Base-by-base conservation (phyloP, 768 basidiomycete genomes). In the Coprinellus micaceus region DNA sequence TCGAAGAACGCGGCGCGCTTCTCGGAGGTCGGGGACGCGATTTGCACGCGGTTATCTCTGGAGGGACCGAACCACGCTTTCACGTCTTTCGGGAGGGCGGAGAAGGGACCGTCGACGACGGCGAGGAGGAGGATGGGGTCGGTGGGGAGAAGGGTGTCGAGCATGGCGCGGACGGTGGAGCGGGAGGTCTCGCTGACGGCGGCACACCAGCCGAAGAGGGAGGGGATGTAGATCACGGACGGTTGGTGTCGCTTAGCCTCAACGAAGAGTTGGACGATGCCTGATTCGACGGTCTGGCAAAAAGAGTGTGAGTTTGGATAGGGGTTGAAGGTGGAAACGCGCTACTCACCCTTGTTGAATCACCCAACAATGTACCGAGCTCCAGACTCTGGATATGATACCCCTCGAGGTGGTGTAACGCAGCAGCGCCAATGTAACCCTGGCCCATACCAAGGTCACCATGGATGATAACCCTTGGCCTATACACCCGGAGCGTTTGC, bases 191-290 rank as follows among this genome's bases (percentile, higher is more conserved):
- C 94, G 0, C 88, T 82, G 22, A 98, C 82, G 2, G 93, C 85
- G 0, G 85, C 77, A 60, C 89, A 89, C 94, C 95, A 98, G 0
- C 86, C 82, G 1, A 83, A 64, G 5, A 99, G 81, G 1, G 92
- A 90, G 0, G 96, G 96, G 28, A 99, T 91, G 69, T 95, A 98
- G 47, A 99, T 82, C 36, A 98, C 88, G 0, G 94, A 94, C 0
- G 97, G 97, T 63, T 96, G 94, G 67, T 97, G 92, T 25, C 96
- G 86, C 67, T 98, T 98, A 0, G 96, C 97, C 69, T 99, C 97
- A 21, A 95, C 81, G 65, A 99, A 98, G 17, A 97, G 78, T 63
- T 98, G 95, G 3, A 98, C 93, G 53, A 98, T 85, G 2, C 91
- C 88, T 1, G 97, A 91, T 71, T 99, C 97, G 4, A 84, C 72